Evolutionary conservation across 2,329 filamentous ascomycete genomes (phyloP).

Genomic region (Aschersonia sp.): DNA sequence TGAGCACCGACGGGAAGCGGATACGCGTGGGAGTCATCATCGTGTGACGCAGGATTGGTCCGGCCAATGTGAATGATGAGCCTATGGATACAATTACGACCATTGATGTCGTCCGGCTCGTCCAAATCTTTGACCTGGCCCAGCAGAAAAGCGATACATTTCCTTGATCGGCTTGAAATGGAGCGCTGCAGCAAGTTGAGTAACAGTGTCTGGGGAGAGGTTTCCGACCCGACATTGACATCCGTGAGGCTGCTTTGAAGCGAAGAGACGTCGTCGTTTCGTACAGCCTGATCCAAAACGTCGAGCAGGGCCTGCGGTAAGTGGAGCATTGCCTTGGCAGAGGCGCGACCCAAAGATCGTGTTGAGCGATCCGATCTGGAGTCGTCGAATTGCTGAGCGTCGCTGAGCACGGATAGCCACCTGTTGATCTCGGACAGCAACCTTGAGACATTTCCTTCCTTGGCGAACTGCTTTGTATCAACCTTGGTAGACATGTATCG

Average conservation of each 20-base stretch:
- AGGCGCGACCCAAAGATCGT: conserved; percentile 61
- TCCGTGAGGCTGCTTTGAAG: conserved; percentile 44
- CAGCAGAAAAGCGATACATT: conserved; percentile 59
- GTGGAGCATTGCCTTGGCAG: conserved; percentile 60
- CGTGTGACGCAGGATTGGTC: conserved; percentile 39
- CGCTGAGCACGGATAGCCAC: conserved; percentile 73
- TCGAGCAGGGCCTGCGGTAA: conserved; percentile 57
- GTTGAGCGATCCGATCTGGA: conserved; percentile 58
- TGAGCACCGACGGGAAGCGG: conserved; percentile 33
- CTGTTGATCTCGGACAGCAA: conserved; percentile 60
- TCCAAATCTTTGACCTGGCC: conserved; percentile 56
- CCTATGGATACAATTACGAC: conserved; percentile 83
- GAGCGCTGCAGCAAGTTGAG: conserved; percentile 66
- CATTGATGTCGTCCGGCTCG: conserved; percentile 84
- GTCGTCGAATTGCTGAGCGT: conserved; percentile 65
- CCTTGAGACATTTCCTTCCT: conserved; percentile 39
- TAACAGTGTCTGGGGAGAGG: conserved; percentile 48
- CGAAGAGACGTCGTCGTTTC: conserved; percentile 46
- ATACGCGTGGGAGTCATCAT: conserved; percentile 36
- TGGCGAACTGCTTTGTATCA: conserved; percentile 75
- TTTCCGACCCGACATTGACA: conserved; percentile 28
- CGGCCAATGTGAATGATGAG: conserved; percentile 85
- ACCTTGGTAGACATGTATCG: conserved; percentile 85
- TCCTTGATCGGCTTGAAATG: conserved; percentile 54
- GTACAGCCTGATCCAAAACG: conserved; percentile 56